A percentile compares a stretch with the other conserved stretches of the same genome.
Conservation (phyloP, 2,329 filamentous ascomycete species). For the Cladosporium colombiae region DNA sequence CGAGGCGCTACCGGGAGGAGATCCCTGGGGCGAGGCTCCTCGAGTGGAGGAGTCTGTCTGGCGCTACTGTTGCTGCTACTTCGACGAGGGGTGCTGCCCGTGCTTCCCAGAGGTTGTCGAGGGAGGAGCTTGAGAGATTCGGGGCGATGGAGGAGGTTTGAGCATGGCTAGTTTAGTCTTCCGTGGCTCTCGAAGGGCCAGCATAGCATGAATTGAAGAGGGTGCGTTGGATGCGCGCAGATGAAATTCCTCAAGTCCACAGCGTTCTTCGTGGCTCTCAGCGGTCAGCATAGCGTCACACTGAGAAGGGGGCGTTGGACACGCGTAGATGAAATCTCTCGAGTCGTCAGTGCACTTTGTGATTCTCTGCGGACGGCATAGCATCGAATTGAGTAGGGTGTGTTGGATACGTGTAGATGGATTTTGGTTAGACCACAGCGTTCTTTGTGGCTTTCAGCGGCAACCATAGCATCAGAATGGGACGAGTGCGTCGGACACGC, state of each 20-base stretch:
- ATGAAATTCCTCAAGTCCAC: background rate
- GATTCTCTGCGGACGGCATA: background rate
- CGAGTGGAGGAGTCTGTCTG: background rate
- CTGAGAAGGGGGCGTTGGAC: background rate
- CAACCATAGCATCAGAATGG: background rate
- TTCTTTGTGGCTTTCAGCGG: background rate
- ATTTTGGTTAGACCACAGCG: too few relatives aligned
- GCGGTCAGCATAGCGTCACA: background rate
- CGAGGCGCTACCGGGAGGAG: background rate
- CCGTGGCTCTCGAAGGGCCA: too few relatives aligned
- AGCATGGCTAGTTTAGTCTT: background rate
- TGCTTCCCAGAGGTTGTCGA: background rate
- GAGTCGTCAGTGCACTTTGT: background rate
- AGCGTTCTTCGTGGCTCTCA: background rate
- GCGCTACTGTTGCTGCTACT: background rate
- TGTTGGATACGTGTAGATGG: background rate
- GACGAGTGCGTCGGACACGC: background rate
- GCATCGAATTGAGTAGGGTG: background rate
- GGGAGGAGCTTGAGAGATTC: background rate
- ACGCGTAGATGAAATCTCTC: background rate
- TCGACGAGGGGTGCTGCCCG: background rate
- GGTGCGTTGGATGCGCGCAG: background rate
- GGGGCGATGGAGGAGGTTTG: slow-evolving; percentile 6
- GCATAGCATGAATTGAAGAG: background rate
- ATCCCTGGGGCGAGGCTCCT: background rate